Evolutionary conservation across 139 green algal species (phyloP).

Genomic region (Astrephomene gubernaculifera): DNA sequence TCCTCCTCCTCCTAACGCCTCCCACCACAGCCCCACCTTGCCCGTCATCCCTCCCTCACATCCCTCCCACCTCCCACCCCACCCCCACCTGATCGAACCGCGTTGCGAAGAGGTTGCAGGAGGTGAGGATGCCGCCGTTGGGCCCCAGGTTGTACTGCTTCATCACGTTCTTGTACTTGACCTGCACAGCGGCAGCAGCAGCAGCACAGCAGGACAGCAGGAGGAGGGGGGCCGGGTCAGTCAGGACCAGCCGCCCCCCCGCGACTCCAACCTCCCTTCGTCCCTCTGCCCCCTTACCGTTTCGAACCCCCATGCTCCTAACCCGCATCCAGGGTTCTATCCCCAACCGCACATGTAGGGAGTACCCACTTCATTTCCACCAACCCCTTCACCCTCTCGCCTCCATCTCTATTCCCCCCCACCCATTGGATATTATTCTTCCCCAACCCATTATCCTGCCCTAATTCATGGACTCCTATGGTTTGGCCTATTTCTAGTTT

Average conservation of each 20-base stretch:
- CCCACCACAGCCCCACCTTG: background rate
- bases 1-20: background rate
- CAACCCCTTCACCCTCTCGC: too few species aligned
- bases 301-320: background rate
- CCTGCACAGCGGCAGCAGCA: constrained; percentile 58
- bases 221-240: too few species aligned
- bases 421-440: too few species aligned
- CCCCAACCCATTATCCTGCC: too few species aligned
- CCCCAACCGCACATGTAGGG: too few species aligned
- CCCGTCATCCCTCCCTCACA: background rate
- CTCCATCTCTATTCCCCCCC: too few species aligned
- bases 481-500: too few species aligned
- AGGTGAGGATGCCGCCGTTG: constrained; percentile 97
- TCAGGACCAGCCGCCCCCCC: background rate
- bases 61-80: background rate
- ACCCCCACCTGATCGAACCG: constrained; percentile 94
- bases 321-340: background rate
- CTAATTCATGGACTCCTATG: too few species aligned
- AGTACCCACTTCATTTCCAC: too few species aligned
- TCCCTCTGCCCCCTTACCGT: background rate
- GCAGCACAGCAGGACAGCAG: too few species aligned
- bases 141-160: constrained; percentile 96
- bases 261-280: background rate
- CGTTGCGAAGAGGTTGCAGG: constrained; percentile 98
- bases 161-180: constrained; percentile 99